Percentiles rank a stretch among this genome's conserved stretches.
These are phyloP conservation scores for Cicer yamashitae DNA, from an alignment of 306 rosid genomes.

Conservation along the genomic window DNA sequence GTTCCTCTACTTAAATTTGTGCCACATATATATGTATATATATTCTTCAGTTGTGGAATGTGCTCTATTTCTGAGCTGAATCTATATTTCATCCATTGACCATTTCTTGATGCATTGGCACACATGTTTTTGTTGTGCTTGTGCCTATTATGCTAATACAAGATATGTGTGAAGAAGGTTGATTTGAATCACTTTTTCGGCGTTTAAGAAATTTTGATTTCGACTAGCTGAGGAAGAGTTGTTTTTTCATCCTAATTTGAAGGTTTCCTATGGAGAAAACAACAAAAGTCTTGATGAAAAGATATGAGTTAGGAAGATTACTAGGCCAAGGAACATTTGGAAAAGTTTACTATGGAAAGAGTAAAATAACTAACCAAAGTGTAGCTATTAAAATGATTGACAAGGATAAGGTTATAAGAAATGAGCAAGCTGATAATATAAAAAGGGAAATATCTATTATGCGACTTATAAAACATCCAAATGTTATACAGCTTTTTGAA, in stretches of 20 bases:
- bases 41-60: slow-evolving; percentile 52
- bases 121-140: slow-evolving; percentile 24
- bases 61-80: slow-evolving; percentile 54
- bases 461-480: slow-evolving; percentile 58
- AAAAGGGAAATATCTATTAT: slow-evolving; percentile 58
- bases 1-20: slow-evolving; percentile 21
- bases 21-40: background rate
- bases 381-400: slow-evolving; percentile 62
- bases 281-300: slow-evolving; percentile 56
- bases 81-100: background rate
- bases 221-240: slow-evolving; percentile 34
- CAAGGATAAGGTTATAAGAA: slow-evolving; percentile 50
- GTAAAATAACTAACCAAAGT: slow-evolving; percentile 46
- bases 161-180: slow-evolving; percentile 58
- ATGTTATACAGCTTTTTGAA: slow-evolving; percentile 58
- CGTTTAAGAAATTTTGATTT: slow-evolving; percentile 23
- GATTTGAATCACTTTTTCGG: slow-evolving; percentile 50
- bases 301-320: slow-evolving; percentile 58
- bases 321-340: slow-evolving; percentile 65
- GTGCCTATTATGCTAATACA: slow-evolving; percentile 48
- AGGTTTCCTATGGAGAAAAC: slow-evolving; percentile 53
- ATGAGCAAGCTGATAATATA: slow-evolving; percentile 46
- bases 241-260: slow-evolving; percentile 32
- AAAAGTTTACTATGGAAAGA: slow-evolving; percentile 62
- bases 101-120: slow-evolving; percentile 46